Conservation (phyloP, 2,329 filamentous ascomycete species). For the Ceratocystiopsis minuta region DNA sequence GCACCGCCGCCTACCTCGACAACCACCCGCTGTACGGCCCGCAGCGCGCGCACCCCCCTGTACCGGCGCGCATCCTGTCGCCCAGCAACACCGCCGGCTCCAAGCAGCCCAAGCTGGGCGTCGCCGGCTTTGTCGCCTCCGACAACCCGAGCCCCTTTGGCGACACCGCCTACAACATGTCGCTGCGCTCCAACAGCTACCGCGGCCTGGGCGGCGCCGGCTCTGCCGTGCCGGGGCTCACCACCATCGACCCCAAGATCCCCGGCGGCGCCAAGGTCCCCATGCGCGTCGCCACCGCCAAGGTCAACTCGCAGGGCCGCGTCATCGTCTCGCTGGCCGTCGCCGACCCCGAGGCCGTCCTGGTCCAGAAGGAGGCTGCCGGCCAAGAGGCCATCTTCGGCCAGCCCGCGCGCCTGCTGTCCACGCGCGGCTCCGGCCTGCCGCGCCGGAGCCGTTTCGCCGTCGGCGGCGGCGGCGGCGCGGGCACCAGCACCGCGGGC, state of each 20-base stretch:
- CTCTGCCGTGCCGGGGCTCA: slow-evolving; percentile 15
- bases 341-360: slow-evolving; percentile 18
- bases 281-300: slow-evolving; percentile 25
- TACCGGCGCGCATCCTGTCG: slow-evolving; percentile 31
- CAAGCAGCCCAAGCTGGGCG: slow-evolving; percentile 26
- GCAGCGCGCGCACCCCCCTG: slow-evolving; percentile 29
- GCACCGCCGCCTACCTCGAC: slow-evolving; percentile 33
- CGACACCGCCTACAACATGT: slow-evolving; percentile 20
- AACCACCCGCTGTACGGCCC: slow-evolving; percentile 46
- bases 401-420: slow-evolving; percentile 9
- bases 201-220: background rate
- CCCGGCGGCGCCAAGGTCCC: slow-evolving; percentile 37
- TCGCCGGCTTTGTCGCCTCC: slow-evolving; percentile 33
- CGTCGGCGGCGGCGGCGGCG: background rate
- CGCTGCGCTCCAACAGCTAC: slow-evolving; percentile 11
- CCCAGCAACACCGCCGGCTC: slow-evolving; percentile 18
- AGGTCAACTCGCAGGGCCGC: slow-evolving; percentile 31
- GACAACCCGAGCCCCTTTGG: slow-evolving; percentile 18
- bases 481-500: background rate
- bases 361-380: slow-evolving; percentile 28
- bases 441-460: background rate
- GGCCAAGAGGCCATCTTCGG: slow-evolving; percentile 19
- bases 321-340: slow-evolving; percentile 27
- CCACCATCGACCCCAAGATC: slow-evolving; percentile 26
- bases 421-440: slow-evolving; percentile 10